Evolutionary conservation across 75 land plant species (phyloP).

Genomic region (Ceratopteris richardii): DNA sequence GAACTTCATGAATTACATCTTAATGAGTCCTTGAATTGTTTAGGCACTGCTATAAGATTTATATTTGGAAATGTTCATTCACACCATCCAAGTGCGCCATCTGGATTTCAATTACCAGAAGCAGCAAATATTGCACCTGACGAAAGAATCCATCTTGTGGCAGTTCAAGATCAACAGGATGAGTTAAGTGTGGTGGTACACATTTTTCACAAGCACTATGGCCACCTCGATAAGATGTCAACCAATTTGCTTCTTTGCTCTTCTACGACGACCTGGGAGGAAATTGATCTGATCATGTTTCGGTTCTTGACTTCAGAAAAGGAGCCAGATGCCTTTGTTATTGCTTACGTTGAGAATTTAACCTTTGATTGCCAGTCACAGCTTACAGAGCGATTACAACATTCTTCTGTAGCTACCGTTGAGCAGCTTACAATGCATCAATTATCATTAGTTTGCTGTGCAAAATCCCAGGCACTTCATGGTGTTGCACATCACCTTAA

Average conservation of each 20-base stretch:
- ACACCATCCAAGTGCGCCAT: too few relatives aligned
- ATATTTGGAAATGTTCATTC: too few relatives aligned
- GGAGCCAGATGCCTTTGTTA: constrained; percentile 5
- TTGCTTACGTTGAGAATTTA: constrained; percentile 17
- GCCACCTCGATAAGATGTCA: constrained; percentile 7
- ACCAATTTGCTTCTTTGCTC: constrained; percentile 15
- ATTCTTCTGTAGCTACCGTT: background rate
- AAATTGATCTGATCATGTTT: constrained; percentile 13
- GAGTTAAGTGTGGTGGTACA: constrained; percentile 15
- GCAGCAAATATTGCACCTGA: too few relatives aligned
- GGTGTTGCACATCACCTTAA: constrained; percentile 19
- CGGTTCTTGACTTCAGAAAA: constrained; percentile 11
- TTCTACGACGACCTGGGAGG: constrained; percentile 18
- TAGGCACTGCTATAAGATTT: background rate
- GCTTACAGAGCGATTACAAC: constrained; percentile 11
- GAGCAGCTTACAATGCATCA: background rate
- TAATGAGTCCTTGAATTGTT: background rate
- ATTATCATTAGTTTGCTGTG: constrained; percentile 18
- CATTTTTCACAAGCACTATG: constrained; percentile 11
- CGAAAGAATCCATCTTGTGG: constrained; percentile 7
- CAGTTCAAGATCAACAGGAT: constrained; percentile 14
- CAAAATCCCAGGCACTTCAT: constrained; percentile 11
- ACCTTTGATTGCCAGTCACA: constrained; percentile 15
- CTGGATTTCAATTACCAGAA: too few relatives aligned
- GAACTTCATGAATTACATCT: background rate